These are phyloP conservation scores for Cinnamomum micranthum DNA, from an alignment of 164 flowering plant species.

Conservation along the genomic window DNA sequence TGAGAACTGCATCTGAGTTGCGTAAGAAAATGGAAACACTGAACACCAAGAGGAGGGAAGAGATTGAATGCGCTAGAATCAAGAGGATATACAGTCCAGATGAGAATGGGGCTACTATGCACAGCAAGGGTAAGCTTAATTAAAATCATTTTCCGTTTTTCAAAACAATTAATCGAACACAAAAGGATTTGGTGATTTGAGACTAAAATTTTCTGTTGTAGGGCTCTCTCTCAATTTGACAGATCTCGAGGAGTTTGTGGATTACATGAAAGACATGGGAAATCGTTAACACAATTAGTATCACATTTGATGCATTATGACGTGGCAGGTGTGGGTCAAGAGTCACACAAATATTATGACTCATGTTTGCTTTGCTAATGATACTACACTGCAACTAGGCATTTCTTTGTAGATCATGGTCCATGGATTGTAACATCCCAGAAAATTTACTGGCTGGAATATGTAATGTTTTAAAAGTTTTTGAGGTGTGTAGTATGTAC, in stretches of 20 bases:
- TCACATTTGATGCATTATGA: neutral
- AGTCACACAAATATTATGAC: too few species aligned
- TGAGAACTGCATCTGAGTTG: slow-evolving; percentile 11
- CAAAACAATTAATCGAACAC: neutral
- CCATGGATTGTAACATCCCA: neutral
- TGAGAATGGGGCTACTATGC: neutral
- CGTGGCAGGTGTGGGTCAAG: neutral
- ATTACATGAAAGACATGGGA: neutral
- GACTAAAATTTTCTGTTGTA: neutral
- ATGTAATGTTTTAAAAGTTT: neutral
- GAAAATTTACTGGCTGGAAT: neutral
- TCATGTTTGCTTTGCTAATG: too few species aligned
- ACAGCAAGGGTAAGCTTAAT: slow-evolving; percentile 12
- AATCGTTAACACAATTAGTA: neutral
- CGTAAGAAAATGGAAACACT: slow-evolving; percentile 8
- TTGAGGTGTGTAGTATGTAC: neutral
- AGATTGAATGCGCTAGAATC: slow-evolving; percentile 6
- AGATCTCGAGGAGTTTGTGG: slow-evolving; percentile 2
- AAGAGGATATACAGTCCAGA: slow-evolving; percentile 7
- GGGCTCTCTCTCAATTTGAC: slow-evolving; percentile 1
- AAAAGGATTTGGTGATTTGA: too few species aligned
- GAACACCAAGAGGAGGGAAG: slow-evolving; percentile 14
- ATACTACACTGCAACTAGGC: too few species aligned
- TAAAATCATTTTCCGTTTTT: neutral
- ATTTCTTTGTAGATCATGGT: neutral